Evolutionary conservation across 2,329 filamentous ascomycete species (phyloP), one percentile per base, ranked within the genome.

Genomic region (Sclerotinia sclerotiorum): DNA sequence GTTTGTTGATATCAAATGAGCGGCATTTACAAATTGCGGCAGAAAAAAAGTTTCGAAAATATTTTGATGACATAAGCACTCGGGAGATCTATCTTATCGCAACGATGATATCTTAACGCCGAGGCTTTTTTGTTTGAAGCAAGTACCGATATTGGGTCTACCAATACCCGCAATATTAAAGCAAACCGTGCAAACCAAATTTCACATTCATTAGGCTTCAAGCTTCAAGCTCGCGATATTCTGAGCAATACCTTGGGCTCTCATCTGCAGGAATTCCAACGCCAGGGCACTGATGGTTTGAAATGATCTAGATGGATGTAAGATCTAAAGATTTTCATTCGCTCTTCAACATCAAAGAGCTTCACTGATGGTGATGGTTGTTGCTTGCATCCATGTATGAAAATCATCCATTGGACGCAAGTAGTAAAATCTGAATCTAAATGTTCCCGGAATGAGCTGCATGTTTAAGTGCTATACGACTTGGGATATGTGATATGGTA

Each of bases 21-120:
- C 57, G 57, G 42, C 58, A 35, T 24, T 17, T 19, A 32, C 19
- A 46, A 65, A 15, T 49, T 60, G 52, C 52, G 49, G 27, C 51
- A 49, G 64, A 61, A 67, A 67, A 67, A 67, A 67, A 54, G 48
- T 44, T 44, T 44, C 48, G 32, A 54, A 67, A 67, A 67, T 51
- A 48, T 49, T 60, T n/a, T 48, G 65, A 48, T 61, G 61, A 67
- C 17, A 67, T 67, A 67, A 67, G 44, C 65, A 11, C 5, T 35
- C 3, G 4, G 19, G 35, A 19, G 39, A 7, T 49, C 11, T 61
- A 61, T 61, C 27, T 51, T 63, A 63, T 63, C 60, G n/a, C 27
- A 19, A 29, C 15, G 27, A 46, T 64, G 24, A 15, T 32, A 55
- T 39, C 5, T 51, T 27, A 52, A 21, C 48, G 62, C 49, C 62